Conservation (phyloP, 2,329 filamentous ascomycete species). For the Pyricularia grisea region DNA sequence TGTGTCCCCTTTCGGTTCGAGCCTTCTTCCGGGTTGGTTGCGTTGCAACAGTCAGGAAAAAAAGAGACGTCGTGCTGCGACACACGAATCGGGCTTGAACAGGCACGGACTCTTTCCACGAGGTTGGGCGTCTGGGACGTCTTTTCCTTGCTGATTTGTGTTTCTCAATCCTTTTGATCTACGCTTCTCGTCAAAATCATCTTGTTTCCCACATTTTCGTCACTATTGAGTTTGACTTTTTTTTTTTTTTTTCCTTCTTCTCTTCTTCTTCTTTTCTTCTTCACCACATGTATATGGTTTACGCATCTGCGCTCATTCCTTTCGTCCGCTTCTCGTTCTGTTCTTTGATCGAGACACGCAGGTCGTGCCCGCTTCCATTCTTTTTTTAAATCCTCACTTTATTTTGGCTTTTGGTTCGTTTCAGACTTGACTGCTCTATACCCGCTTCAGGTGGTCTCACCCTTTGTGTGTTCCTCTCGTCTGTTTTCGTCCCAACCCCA, state of each 20-base stretch:
- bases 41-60: not conserved
- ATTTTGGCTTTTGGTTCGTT: not conserved
- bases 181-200: not conserved
- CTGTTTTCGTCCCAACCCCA: not conserved
- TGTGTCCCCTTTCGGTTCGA: not conserved
- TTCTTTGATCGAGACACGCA: not conserved
- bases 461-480: not conserved
- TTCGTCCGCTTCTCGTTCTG: not conserved
- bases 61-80: not conserved
- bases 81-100: not conserved
- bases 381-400: not conserved
- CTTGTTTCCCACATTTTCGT: not conserved
- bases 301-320: not conserved
- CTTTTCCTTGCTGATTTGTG: not conserved
- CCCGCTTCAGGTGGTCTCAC: not conserved
- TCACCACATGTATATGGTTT: not conserved
- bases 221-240: not conserved
- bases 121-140: not conserved
- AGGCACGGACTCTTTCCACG: not conserved
- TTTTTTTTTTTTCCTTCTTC: not conserved
- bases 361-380: not conserved
- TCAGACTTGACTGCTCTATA: not conserved
- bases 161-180: not conserved
- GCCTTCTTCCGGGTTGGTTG: not conserved
- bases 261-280: not conserved